Conservation (phyloP, 495 filamentous ascomycete genomes). For the Oleoguttula mirabilis region DNA sequence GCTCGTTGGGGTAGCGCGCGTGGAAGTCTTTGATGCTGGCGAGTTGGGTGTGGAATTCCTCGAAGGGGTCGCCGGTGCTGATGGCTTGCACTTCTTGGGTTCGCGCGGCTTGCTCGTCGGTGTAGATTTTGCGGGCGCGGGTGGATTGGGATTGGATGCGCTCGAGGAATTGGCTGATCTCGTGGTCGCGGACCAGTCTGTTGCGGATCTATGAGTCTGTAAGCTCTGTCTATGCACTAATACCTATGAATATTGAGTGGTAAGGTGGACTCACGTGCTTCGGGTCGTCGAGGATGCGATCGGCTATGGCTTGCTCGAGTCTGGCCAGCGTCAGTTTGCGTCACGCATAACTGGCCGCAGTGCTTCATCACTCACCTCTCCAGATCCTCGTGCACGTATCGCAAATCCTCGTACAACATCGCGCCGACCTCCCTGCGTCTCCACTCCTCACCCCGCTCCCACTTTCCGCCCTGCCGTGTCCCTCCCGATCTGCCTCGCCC, state of each 20-base stretch:
- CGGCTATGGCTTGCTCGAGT: constrained; percentile 88
- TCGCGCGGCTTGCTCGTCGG: constrained; percentile 57
- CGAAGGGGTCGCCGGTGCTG: constrained; percentile 76
- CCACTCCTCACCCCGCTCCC: not conserved
- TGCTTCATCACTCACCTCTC: no score
- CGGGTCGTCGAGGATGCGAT: constrained; percentile 77
- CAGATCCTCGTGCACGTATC: constrained; percentile 86
- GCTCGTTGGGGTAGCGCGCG: constrained; percentile 83
- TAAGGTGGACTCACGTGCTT: constrained; percentile 54
- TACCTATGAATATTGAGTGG: not conserved
- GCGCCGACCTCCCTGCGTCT: constrained; percentile 23
- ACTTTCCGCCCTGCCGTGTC: no score
- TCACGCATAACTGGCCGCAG: no score
- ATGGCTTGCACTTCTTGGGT: constrained; percentile 73
- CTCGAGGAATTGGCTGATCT: constrained; percentile 72
- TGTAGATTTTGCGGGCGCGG: constrained; percentile 72
- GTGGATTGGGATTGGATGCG: constrained; percentile 77
- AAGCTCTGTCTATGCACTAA: constrained; percentile 20
- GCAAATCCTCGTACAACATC: constrained; percentile 85
- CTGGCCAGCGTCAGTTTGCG: no score
- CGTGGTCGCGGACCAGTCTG: constrained; percentile 75
- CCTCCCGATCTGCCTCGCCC: not conserved
- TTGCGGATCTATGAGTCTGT: constrained; percentile 60
- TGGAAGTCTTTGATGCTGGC: constrained; percentile 74
- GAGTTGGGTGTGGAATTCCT: constrained; percentile 82